A percentile compares a stretch with the other conserved stretches of the same genome.
Conservation (phyloP, 306 rosid species). For the Luffa acutangula region DNA sequence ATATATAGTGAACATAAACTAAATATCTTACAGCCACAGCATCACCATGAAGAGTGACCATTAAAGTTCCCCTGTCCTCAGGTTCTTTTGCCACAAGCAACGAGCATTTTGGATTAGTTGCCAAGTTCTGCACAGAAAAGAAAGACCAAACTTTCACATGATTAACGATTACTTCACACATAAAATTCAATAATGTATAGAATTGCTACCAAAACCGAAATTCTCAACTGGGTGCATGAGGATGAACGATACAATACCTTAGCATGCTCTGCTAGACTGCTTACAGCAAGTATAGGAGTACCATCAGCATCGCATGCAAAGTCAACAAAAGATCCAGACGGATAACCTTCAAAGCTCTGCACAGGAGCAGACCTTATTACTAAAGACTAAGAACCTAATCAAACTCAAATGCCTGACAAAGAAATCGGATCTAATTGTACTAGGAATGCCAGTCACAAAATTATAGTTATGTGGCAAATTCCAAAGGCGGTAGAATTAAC, state of each 20-base stretch:
- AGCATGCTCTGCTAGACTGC: slow-evolving; percentile 73
- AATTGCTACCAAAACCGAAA: neutral
- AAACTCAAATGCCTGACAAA: neutral
- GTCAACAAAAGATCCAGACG: slow-evolving; percentile 90
- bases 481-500: neutral
- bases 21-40: slow-evolving; percentile 59
- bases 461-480: neutral
- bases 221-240: neutral
- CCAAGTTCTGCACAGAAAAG: slow-evolving; percentile 46
- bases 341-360: slow-evolving; percentile 75
- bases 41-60: slow-evolving; percentile 78
- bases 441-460: neutral
- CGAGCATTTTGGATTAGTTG: slow-evolving; percentile 69
- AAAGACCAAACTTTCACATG: neutral
- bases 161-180: neutral
- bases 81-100: slow-evolving; percentile 85
- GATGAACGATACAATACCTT: slow-evolving; percentile 33
- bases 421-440: neutral
- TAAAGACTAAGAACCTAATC: neutral
- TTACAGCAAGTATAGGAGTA: slow-evolving; percentile 75
- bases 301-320: slow-evolving; percentile 81
- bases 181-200: neutral
- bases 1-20: slow-evolving; percentile 3
- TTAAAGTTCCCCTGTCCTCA: slow-evolving; percentile 84
- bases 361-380: neutral